Base-by-base conservation (phyloP, 768 basidiomycete species). In the Lentinula sp. region DNA sequence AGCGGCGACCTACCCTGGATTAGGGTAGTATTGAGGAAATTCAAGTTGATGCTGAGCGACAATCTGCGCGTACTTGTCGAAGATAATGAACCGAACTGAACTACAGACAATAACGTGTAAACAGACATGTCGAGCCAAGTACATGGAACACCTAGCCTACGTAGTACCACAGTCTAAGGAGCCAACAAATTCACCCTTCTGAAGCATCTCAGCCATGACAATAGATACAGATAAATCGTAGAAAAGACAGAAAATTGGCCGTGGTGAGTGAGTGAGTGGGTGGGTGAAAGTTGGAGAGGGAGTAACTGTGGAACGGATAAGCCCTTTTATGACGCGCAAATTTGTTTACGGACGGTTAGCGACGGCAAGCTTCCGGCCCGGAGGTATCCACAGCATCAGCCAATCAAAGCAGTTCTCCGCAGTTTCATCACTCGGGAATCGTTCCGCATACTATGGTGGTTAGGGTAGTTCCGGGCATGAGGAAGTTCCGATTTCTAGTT, bases 151-250 rank as follows among this genome's bases (percentile, higher is more conserved):
- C 9, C 32, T 13, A 42, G 76, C 91, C 71, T 67, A 95, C 93
- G 94, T 97, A 54, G 95, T 97, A 45, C 95, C 95, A 69, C 95
- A 96, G 73, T 97, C 95, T 62, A 97, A 79, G 54, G 93, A 92
- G 61, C 93, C 95, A 49, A 97, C 88, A 71, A 96, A 94, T 70
- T 94, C 87, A 62, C 85, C 87, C 66, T 84, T 81, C 67, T 83
- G 85, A 50, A 43, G 40, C 21, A 39, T 31, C 32, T 28, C 3
- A 28, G 46, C 16, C 43, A 48, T 31, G 31, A 18, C 10, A 23
- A 40, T 54, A 54, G 46, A 54, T 34, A 59, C 21, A 50, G 34
- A 40, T 4, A 21, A 35, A 16, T 48, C 28, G 55, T 13, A 40
- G 48, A 52, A 52, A 35, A 60, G 40, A 51, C 18, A 43, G 48